Base-by-base conservation (phyloP, 2,329 filamentous ascomycete genomes). In the Chrysoporthe austroafricana region DNA sequence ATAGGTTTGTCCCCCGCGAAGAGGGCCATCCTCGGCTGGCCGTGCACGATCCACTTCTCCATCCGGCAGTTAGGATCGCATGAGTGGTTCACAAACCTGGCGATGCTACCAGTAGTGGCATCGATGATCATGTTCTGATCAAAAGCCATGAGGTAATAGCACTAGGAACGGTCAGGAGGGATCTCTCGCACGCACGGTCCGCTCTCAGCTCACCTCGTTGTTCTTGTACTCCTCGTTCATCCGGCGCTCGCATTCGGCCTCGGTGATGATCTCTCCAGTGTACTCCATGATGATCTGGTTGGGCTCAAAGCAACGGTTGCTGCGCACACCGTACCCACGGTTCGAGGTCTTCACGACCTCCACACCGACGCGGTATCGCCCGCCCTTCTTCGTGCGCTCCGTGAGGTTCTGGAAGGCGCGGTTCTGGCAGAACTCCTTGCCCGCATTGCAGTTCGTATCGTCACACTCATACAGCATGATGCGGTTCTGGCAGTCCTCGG, bases 81-180 rank as follows among this genome's bases (percentile, higher is more conserved):
- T 21, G 94, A 97, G 78, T 99, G 96, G 77, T 99, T 99, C 77
- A 99, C 94, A 78, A 99, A 99, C 66, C 96, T 91, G 74, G 96
- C 95, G 79, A 98, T 97, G 72, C 93, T 97, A 74, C 96, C 96
- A 66, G 93, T 93, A 39, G 94, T 97, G 44, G 95, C 96, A 81
- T 99, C 96, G 72, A 99, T 97, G 74, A 98, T 97, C 89, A 98
- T 96, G 79, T 96, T 96, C 78, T 97, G 94, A 76, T 98, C 94
- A 77, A 98, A 97, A 66, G 93, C 94, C 96, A 99, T 99, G 62
- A 99, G 84, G 78, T 99, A 99, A 79, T 97, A 98, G 79, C 94
- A 97, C 92, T 97, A 73, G 14, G 44, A 62, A 58, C 39, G 18
- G 26, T 34, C 32, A 36, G 26, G 9, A 9, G 16, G 16, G 16